Base-by-base conservation (phyloP, 495 filamentous ascomycete genomes). In the Aspergillus coremiiformis region DNA sequence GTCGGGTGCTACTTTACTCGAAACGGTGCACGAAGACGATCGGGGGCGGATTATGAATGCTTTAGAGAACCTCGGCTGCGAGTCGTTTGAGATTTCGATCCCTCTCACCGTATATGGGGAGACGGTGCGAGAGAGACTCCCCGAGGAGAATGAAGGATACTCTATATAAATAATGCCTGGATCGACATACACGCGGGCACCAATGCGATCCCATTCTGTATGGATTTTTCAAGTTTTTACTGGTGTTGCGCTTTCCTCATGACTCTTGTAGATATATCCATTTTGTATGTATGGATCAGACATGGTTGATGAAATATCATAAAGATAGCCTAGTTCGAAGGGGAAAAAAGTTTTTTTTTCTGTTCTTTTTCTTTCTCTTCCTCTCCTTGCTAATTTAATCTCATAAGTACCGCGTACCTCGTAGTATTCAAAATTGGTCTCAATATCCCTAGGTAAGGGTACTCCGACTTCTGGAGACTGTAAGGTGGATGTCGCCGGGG, bases 61-160 rank as follows among this genome's bases (percentile, higher is more conserved):
- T 1, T 78, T 84, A 53, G 87, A 94, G 69, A 81, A 80, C 54
- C 59, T 96, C 50, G 75, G 79, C 15, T 90, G 88, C 57, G 90
- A 95, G 74, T 90, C 84, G 15, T 96, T 96, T 68, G 90, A 95
- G 63, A 84, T 96, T 41, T 79, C 80, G 1, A 86, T 95, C 43
- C 90, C 90, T 42, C 65, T 96, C 46, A 78, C 79, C 42, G 86
- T 96, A 0, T 96, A 91, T 65, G 90, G 90, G 7, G 84, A 87
- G 49, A 77, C 77, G 24, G 71, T 77, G 3, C 64, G 68, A 21
- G 73, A 75, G 42, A 63, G 57, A 20, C 26, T 67, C 23, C 66
- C 68, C 2, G 73, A 77, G 53, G 73, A 77, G 56, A 72, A 68
- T n/a, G 60, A 72, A 42, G 73, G 73, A 33, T 71, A 75, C 49